Evolutionary conservation across 257 asterid genomes (phyloP).

Genomic region (Nicotiana attenuata): DNA sequence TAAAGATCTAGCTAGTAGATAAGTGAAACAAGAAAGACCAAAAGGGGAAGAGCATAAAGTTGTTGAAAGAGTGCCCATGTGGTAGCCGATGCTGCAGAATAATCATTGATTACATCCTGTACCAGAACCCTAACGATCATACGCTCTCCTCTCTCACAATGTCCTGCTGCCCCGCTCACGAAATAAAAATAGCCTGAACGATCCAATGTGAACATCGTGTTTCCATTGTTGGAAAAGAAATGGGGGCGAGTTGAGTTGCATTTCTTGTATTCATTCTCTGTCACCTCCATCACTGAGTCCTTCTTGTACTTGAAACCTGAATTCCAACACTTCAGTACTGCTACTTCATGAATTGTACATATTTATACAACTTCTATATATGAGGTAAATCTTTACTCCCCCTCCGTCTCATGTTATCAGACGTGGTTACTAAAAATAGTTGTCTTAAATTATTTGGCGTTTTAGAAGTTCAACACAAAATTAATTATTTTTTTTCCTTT

Average conservation of each 20-base stretch:
- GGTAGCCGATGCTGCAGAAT: constrained; percentile 12
- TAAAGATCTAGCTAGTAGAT: background rate
- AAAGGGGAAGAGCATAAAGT: constrained; percentile 18
- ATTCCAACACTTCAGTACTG: background rate
- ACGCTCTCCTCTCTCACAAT: constrained; percentile 54
- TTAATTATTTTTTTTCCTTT: too few relatives aligned
- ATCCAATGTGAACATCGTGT: constrained; percentile 35
- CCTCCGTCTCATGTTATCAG: too few relatives aligned
- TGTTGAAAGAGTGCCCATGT: constrained; percentile 5
- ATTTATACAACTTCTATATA: too few relatives aligned
- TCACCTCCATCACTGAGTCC: constrained; percentile 79
- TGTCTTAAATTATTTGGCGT: too few relatives aligned
- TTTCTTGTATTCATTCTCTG: constrained; percentile 35
- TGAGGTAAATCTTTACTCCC: too few relatives aligned
- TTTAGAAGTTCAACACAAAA: too few relatives aligned
- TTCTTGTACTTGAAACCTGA: constrained; percentile 65
- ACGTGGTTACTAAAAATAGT: too few relatives aligned
- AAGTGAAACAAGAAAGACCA: background rate
- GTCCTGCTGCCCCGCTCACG: constrained; percentile 66
- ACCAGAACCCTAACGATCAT: constrained; percentile 60
- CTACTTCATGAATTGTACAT: too few relatives aligned
- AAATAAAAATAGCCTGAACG: constrained; percentile 64
- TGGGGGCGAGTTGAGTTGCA: constrained; percentile 55
- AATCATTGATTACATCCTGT: constrained; percentile 14
- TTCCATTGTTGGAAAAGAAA: constrained; percentile 60